Evolutionary conservation across 2,329 filamentous ascomycete species (phyloP), one percentile per base, ranked within the genome.

Genomic region (Phyllosticta ampelicida): DNA sequence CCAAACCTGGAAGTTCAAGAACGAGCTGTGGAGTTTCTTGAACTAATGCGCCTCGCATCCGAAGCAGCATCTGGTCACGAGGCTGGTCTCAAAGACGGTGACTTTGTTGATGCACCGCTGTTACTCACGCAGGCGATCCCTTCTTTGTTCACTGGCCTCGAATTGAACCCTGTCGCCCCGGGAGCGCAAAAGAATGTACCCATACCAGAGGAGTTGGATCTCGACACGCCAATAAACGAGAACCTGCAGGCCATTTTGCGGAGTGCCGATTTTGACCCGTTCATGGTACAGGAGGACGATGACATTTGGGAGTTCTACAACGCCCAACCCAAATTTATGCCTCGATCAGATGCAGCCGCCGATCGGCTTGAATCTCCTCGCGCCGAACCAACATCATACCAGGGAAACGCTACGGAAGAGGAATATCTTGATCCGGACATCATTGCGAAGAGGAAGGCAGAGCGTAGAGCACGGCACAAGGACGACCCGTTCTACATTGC

Each of bases 401-500:
- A 78, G 61, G 73, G 74, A n/a, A 70, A 71, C 20, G 65, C 64
- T 11, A 44, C 36, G 1, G 73, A 75, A 70, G 64, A 73, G 53
- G 71, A 75, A 20, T 79, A 84, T 58, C 84, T 91, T 29, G 87
- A 92, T 61, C 77, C 86, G 1, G 86, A 90, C 64, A 89, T 89
- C 52, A 70, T 89, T 49, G 87, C 88, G 4, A 80, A 85, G 62
- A 82, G 88, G 62, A 88, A 86, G 65, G 83, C 86, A 3, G 89
- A 96, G 67, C 82, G 91, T 10, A 75, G 80, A 59, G 90, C 95
- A 68, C 83, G 90, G 59, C 89, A 96, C 70, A 87, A 82, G 64
- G 92, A 97, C 67, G 94, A 99, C 66, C 94, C 94, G 0, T 99
- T 96, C 71, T 99, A 99, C 68, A 97, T 99, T 66, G 78, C 78